phyloP scores from a whole-genome alignment of 768 basidiomycete species.

The Mycena galopus region DNA sequence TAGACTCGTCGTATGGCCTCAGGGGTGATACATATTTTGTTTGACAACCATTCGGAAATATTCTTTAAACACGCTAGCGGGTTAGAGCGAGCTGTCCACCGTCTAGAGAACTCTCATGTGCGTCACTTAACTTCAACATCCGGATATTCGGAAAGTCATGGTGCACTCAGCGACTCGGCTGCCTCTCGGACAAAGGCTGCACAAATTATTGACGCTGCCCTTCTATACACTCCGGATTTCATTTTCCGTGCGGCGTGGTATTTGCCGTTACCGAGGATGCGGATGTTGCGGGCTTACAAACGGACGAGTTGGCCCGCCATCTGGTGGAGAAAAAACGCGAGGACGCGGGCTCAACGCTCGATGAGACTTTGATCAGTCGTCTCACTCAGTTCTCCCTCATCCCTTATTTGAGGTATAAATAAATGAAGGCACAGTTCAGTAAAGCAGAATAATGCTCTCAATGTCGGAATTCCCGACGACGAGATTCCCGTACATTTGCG shows the following conservation, averaged over 20 bases:
- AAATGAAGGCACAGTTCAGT: neutral
- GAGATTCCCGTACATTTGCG: slow-evolving; percentile 9
- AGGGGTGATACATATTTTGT: too few species aligned
- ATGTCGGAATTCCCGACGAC: neutral
- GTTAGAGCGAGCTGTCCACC: neutral
- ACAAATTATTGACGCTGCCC: neutral
- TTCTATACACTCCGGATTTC: slow-evolving; percentile 5
- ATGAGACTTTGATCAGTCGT: neutral
- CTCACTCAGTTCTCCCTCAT: neutral
- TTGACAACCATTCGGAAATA: slow-evolving; percentile 6
- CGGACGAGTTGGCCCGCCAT: neutral
- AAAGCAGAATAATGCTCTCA: neutral
- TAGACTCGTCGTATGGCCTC: too few species aligned
- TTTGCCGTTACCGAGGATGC: neutral
- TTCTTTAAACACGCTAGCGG: too few species aligned
- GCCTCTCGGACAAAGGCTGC: too few species aligned
- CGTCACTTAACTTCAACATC: too few species aligned
- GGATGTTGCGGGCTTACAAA: neutral
- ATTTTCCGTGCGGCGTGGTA: neutral
- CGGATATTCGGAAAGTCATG: too few species aligned
- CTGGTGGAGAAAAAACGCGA: neutral
- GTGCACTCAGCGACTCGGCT: slow-evolving; percentile 2
- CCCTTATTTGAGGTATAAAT: neutral
- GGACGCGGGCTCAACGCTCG: neutral
- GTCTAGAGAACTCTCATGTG: slow-evolving; percentile 8